Evolutionary conservation across 192 early-diverging fungal species (phyloP).

Genomic region (Powellomyces hirtus): DNA sequence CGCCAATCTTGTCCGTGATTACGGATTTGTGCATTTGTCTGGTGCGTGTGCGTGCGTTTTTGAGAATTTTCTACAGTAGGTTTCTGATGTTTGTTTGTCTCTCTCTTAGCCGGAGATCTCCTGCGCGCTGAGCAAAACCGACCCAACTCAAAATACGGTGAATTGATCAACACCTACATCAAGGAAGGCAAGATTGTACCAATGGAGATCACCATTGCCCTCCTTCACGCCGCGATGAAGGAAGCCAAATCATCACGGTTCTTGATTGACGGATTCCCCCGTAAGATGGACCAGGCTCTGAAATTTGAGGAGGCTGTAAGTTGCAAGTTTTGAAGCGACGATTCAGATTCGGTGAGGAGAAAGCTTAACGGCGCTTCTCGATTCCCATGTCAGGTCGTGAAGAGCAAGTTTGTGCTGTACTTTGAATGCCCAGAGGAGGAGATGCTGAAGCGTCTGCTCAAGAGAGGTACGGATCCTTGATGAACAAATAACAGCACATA

Average conservation of each 20-base stretch:
- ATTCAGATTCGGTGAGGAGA: too few species aligned
- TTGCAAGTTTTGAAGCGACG: too few species aligned
- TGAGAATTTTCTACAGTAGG: not conserved
- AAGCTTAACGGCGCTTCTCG: too few species aligned
- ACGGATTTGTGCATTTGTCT: conserved; percentile 91
- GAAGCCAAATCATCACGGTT: conserved; percentile 66
- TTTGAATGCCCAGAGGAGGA: conserved; percentile 95
- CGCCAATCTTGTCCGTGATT: conserved; percentile 80
- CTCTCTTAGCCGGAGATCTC: conserved; percentile 81
- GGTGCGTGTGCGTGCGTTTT: conserved; percentile 42
- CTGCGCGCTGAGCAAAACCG: conserved; percentile 88
- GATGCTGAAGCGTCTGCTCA: conserved; percentile 85
- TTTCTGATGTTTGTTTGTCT: not conserved
- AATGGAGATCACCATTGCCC: conserved; percentile 88
- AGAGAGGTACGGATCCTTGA: conserved; percentile 78
- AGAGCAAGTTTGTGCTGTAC: conserved; percentile 77
- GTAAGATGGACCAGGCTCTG: conserved; percentile 87
- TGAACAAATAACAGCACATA: too few species aligned
- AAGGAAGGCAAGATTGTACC: conserved; percentile 95
- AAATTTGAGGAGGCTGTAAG: conserved; percentile 89
- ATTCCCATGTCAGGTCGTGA: conserved; percentile 58
- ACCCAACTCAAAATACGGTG: conserved; percentile 78
- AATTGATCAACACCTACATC: conserved; percentile 89
- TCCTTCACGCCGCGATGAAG: conserved; percentile 89
- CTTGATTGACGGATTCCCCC: conserved; percentile 96